A percentile compares a stretch with the other conserved stretches of the same genome.
These are phyloP conservation scores for Veloboletus limbatus DNA, from an alignment of 1,284 basidiomycete genomes.

Conservation along the genomic window DNA sequence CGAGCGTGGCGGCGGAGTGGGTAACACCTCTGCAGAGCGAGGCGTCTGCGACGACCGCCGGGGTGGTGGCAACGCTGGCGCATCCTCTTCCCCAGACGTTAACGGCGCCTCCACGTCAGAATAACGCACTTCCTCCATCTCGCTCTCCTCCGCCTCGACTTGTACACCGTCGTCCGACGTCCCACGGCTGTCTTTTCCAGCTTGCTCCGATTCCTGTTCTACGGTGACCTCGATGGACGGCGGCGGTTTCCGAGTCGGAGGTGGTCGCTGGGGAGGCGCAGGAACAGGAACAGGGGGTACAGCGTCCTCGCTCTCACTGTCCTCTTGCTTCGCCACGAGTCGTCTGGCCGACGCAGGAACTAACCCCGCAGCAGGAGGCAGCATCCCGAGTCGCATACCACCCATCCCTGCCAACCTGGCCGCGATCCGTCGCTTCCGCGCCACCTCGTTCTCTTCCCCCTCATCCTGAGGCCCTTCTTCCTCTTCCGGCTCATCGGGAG, in stretches of 20 bases:
- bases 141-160: conserved; percentile 65
- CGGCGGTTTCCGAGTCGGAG: conserved; percentile 37
- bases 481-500: conserved; percentile 28
- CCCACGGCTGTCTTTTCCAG: conserved; percentile 30
- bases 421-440: conserved; percentile 67
- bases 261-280: conserved; percentile 31
- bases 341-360: conserved; percentile 28
- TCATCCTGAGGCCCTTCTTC: conserved; percentile 34
- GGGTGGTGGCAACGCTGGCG: conserved; percentile 13
- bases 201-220: conserved; percentile 37
- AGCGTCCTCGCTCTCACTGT: conserved; percentile 22
- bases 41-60: conserved; percentile 31
- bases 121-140: conserved; percentile 60
- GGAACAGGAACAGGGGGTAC: conserved; percentile 25
- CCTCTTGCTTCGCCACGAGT: conserved; percentile 27
- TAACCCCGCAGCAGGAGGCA: conserved; percentile 44
- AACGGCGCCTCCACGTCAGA: conserved; percentile 19
- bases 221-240: conserved; percentile 34
- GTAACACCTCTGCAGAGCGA: conserved; percentile 26
- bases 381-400: conserved; percentile 75
- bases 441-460: conserved; percentile 62
- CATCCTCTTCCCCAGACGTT: conserved; percentile 9
- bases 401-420: conserved; percentile 70
- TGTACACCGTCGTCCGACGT: conserved; percentile 58
- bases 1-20: conserved; percentile 33